Conservation (phyloP, 495 filamentous ascomycete species). For the Talaromyces adpressus region DNA sequence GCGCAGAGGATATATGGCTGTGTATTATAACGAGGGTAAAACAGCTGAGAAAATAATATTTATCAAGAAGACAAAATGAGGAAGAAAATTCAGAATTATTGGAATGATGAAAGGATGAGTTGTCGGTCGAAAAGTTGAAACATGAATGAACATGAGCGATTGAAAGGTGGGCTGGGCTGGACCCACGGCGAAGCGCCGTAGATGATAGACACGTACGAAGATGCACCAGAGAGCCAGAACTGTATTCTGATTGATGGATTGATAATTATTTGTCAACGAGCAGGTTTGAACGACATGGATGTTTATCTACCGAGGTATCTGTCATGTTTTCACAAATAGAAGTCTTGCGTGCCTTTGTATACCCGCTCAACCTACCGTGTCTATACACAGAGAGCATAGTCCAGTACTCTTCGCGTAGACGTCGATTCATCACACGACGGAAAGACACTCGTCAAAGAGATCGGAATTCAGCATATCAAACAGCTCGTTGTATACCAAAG, state of each 20-base stretch:
- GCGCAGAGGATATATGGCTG: not conserved
- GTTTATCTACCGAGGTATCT: not conserved
- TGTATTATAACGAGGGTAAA: not conserved
- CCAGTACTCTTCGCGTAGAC: not conserved
- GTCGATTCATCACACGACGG: not conserved
- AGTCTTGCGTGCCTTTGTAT: not conserved
- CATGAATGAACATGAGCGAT: not conserved
- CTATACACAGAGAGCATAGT: not conserved
- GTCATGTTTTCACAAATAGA: not conserved
- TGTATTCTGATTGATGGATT: not conserved
- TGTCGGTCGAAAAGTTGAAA: not conserved
- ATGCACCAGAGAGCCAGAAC: not conserved
- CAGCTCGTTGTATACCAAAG: not conserved
- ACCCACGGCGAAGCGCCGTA: conserved; percentile 1
- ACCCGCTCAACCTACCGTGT: not conserved
- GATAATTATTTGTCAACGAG: not conserved
- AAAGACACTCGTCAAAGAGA: not conserved
- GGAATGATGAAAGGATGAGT: not conserved
- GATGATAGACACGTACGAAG: not conserved
- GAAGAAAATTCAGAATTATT: not conserved
- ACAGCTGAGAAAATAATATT: not conserved
- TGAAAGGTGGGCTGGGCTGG: not conserved
- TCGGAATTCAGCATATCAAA: not conserved
- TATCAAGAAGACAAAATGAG: not conserved
- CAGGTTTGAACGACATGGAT: not conserved